Conservation (phyloP, 352 stramenopile species). For the Phytophthora boehmeriae region DNA sequence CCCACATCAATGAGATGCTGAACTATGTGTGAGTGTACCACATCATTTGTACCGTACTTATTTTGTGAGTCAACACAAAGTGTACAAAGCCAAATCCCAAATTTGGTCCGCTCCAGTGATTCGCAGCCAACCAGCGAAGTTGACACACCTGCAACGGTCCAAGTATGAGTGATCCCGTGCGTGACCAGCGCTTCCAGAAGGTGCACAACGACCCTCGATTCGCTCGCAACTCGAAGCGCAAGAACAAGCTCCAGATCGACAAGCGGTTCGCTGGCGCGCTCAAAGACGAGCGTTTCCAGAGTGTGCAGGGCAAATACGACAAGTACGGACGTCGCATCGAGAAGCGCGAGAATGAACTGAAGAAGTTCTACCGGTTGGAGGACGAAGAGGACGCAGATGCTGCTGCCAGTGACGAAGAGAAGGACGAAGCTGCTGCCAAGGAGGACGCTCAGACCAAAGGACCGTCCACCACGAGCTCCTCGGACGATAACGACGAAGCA, state of each 20-base stretch:
- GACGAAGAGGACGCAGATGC: conserved; percentile 26
- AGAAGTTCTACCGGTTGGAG: conserved; percentile 82
- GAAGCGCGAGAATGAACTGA: conserved; percentile 77
- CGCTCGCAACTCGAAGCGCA: conserved; percentile 76
- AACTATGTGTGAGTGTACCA: no score
- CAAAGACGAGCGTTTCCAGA: conserved; percentile 82
- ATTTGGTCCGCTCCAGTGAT: no score
- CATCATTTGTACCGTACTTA: no score
- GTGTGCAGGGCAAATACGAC: conserved; percentile 85
- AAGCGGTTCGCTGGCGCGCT: conserved; percentile 74
- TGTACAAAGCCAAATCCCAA: no score
- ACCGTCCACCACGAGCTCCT: conserved; percentile 33
- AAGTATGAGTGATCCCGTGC: conserved; percentile 54
- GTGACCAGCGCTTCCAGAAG: conserved; percentile 83
- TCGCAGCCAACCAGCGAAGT: conserved; percentile 6
- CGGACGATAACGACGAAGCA: conserved; percentile 40
- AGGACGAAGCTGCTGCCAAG: conserved; percentile 22
- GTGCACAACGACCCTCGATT: conserved; percentile 89
- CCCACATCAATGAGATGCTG: no score
- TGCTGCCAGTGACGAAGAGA: conserved; percentile 28
- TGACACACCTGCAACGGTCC: background rate
- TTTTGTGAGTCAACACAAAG: no score
- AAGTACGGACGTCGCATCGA: conserved; percentile 87
- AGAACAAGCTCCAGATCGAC: conserved; percentile 87
- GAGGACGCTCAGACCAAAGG: conserved; percentile 35